Base-by-base conservation (phyloP, 1,284 basidiomycete genomes). In the Leccinum holopus region DNA sequence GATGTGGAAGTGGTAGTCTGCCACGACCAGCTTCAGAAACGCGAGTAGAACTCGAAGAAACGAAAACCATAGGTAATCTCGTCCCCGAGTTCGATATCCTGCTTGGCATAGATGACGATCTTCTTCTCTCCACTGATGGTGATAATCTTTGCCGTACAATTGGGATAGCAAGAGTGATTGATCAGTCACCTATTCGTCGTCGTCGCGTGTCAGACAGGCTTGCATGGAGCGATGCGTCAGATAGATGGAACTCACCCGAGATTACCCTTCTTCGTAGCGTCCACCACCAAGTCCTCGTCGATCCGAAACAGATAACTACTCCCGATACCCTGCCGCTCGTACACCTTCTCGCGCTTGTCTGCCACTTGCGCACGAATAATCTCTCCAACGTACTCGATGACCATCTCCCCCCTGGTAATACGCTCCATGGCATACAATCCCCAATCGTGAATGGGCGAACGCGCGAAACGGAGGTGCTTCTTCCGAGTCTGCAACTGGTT, bases 331-430 rank as follows among this genome's bases (percentile, higher is more conserved):
- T 95, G 93, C 62, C 94, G 84, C 78, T 98, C 94, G 76, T 99
- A 99, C 69, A 88, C 86, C 81, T 97, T 97, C 81, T 99, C 97
- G 60, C 97, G 85, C 75, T 96, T 93, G 74, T 99, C 97, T 30
- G 97, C 97, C 5, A 99, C 95, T 69, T 94, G 92, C 61, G 96
- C 94, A 28, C 97, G 85, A 66, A 97, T 92, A 65, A 98, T 85
- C 81, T 99, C 97, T 37, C 97, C 97, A 9, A 99, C 97, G 72
- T 99, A 99, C 79, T 99, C 97, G 78, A 99, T 98, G 52, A 99
- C 97, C 95, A 99, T 98, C 78, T 99, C 97, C 5, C 95, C 95
- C 21, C 87, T 82, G 14, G 92, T 87, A 70, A 99, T 98, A 71
- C 88, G 87, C 81, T 97, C 95, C 88, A 96, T 91, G 35, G 95